A percentile compares a stretch with the other conserved stretches of the same genome.
Conservation (phyloP, 306 rosid species). For the Hippophae rhamnoides region DNA sequence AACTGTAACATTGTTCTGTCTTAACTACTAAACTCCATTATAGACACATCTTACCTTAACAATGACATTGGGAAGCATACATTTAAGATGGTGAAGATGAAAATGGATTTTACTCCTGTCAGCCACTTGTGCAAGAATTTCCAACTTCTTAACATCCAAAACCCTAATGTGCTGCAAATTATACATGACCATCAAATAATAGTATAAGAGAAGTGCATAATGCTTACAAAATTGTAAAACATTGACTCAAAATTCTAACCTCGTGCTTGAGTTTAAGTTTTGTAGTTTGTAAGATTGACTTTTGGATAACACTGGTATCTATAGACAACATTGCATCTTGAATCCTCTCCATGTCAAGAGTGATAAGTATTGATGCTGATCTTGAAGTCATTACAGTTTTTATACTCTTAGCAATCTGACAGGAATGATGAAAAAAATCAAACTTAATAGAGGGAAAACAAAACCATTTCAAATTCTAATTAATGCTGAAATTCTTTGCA, state of each 20-base stretch:
- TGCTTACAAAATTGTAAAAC: neutral
- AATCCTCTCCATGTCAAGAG: slow-evolving; percentile 67
- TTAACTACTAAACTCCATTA: slow-evolving; percentile 14
- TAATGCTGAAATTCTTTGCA: neutral
- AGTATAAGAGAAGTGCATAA: slow-evolving; percentile 12
- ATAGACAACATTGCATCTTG: slow-evolving; percentile 48
- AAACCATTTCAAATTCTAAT: neutral
- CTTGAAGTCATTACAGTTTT: slow-evolving; percentile 47
- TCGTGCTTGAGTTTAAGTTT: slow-evolving; percentile 68
- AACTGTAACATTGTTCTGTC: neutral
- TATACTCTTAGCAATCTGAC: slow-evolving; percentile 73
- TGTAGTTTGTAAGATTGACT: slow-evolving; percentile 56
- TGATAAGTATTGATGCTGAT: slow-evolving; percentile 43
- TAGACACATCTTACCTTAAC: slow-evolving; percentile 49
- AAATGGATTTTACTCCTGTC: slow-evolving; percentile 63
- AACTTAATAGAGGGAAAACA: neutral
- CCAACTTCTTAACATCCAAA: slow-evolving; percentile 55
- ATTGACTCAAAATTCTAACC: slow-evolving; percentile 36
- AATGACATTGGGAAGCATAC: slow-evolving; percentile 57
- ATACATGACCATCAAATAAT: neutral
- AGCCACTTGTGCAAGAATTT: slow-evolving; percentile 42
- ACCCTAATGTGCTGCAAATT: slow-evolving; percentile 62
- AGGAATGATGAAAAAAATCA: slow-evolving; percentile 2
- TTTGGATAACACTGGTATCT: slow-evolving; percentile 63
- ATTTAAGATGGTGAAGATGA: slow-evolving; percentile 57